Conservation (phyloP, 2,329 filamentous ascomycete species). For the Diaporthe amygdali region DNA sequence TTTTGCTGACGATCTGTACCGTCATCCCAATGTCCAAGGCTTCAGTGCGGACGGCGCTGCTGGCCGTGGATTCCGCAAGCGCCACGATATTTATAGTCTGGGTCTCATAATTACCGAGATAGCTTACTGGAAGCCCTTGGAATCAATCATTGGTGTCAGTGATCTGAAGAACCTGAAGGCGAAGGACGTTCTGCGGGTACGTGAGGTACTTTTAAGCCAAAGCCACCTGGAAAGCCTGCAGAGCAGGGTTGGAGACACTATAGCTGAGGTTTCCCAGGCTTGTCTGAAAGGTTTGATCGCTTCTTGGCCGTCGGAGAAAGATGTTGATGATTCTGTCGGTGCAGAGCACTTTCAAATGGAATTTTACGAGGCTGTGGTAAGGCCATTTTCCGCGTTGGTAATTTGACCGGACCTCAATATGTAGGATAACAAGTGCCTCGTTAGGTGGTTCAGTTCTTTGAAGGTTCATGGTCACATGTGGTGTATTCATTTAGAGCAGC, state of each 20-base stretch:
- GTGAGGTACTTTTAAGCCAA: not conserved
- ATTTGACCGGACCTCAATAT: no score
- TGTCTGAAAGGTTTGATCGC: not conserved
- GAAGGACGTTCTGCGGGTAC: not conserved
- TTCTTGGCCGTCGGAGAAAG: not conserved
- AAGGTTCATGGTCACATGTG: no score
- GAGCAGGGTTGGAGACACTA: not conserved
- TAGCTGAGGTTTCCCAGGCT: not conserved
- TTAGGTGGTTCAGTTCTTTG: no score
- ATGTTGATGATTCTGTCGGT: not conserved
- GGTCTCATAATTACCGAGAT: not conserved
- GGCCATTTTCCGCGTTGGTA: not conserved
- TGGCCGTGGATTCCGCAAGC: not conserved
- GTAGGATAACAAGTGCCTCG: no score
- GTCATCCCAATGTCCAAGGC: not conserved
- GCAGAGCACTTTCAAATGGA: not conserved
- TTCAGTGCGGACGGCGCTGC: not conserved
- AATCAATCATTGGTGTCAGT: not conserved
- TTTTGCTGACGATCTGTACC: not conserved
- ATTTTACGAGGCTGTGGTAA: not conserved
- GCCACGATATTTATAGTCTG: not conserved
- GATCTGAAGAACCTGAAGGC: not conserved
- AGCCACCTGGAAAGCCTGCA: not conserved
- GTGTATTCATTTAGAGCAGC: no score
- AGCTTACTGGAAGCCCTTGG: not conserved